Base-by-base conservation (phyloP, 306 rosid species). In the Lathyrus tuberosus region DNA sequence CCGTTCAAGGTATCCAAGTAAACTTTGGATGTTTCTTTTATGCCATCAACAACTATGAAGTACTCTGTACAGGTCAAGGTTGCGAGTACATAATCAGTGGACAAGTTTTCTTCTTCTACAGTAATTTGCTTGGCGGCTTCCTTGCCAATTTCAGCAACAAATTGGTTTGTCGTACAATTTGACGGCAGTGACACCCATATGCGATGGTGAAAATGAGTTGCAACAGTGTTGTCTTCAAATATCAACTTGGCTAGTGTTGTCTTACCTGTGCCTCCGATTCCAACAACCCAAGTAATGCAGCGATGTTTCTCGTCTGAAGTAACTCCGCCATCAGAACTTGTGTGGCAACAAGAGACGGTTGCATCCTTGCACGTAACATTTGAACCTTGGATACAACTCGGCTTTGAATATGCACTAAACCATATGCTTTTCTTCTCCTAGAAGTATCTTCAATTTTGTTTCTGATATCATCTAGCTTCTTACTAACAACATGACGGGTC, bases 241-340 rank as follows among this genome's bases (percentile, higher is more conserved):
- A 83, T 58, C 47, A 62, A 53, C 3, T 22, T 76, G 0, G 77
- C 81, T 8, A 83, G 60, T 16, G 77, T 64, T 10, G 81, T 79
- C 76, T 83, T 83, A 5, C 86, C 84, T 0, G 69, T 56, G 63
- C 86, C 86, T 20, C 33, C 35, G 17, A 58, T 72, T 42, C 37
- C 37, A 31, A 31, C 37, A 31, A 31, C 5, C 37, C 37, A 31
- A 31, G 37, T 31, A 31, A 31, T 33, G 24, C 62, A 35, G 40
- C 48, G 10, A 6, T 8, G 9, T 5, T 74, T 11, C 16, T 26
- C 63, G 3, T 57, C 1, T 0, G 60, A 26, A 73, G 70, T 31
- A 83, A 58, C n/a, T 41, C 28, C 12, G 31, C 33, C 24, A 30
- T 47, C 69, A 76, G 7, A 17, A 57, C 58, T 4, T 62, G 38